A percentile compares a stretch with the other conserved stretches of the same genome.
phyloP scores from a whole-genome alignment of 2,329 filamentous ascomycete species.

The Coniosporium uncinatum region DNA sequence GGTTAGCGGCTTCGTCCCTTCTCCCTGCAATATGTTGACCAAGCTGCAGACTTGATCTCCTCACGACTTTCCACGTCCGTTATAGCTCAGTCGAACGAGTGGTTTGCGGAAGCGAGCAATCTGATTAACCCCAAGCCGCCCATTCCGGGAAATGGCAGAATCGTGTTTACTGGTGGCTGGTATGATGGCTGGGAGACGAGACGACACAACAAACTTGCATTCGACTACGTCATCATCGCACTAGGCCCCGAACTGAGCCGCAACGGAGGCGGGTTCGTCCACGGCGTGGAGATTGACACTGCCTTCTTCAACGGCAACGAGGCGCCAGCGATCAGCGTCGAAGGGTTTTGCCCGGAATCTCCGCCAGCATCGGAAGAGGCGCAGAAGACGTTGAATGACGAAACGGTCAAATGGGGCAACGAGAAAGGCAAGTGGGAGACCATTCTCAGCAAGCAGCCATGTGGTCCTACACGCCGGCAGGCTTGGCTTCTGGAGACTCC shows the following conservation, averaged over 20 bases:
- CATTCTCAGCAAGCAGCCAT: slow-evolving; percentile 63
- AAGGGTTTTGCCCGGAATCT: too few relatives aligned
- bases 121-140: slow-evolving; percentile 51
- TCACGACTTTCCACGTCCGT: slow-evolving; percentile 43
- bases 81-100: slow-evolving; percentile 53
- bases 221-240: slow-evolving; percentile 54
- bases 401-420: too few relatives aligned
- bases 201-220: slow-evolving; percentile 50
- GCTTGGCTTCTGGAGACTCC: slow-evolving; percentile 60
- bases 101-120: slow-evolving; percentile 53
- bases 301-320: slow-evolving; percentile 78
- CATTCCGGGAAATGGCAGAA: slow-evolving; percentile 48
- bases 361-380: too few relatives aligned
- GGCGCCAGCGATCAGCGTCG: too few relatives aligned
- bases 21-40: background rate
- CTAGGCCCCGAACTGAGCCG: slow-evolving; percentile 62
- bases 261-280: too few relatives aligned
- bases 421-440: slow-evolving; percentile 70
- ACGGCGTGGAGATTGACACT: slow-evolving; percentile 75
- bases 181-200: slow-evolving; percentile 62
- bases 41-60: slow-evolving; percentile 42
- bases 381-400: too few relatives aligned
- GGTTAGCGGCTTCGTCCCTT: slow-evolving; percentile 18
- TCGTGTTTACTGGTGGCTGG: slow-evolving; percentile 57
- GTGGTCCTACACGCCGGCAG: slow-evolving; percentile 68